Conservation (phyloP, 805 yeast species). For the Pichia scutulata region DNA sequence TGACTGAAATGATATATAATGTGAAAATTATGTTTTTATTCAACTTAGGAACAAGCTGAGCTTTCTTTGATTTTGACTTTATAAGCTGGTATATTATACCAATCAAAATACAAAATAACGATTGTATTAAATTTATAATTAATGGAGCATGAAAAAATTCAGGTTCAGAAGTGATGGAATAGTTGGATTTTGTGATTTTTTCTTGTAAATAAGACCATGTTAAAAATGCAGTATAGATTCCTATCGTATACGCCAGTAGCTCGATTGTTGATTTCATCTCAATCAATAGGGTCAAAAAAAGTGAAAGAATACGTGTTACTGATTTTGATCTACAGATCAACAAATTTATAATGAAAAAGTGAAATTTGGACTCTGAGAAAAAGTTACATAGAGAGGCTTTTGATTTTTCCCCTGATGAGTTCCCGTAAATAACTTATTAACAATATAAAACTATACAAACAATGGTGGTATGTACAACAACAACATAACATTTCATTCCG, state of each 20-base stretch:
- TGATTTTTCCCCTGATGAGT: too few relatives aligned
- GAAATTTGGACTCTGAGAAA: not conserved
- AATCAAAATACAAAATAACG: slow-evolving; percentile 58
- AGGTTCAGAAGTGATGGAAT: slow-evolving; percentile 34
- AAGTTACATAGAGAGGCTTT: not conserved
- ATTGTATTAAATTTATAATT: slow-evolving; percentile 69
- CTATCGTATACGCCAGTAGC: slow-evolving; percentile 36
- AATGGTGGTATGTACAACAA: slow-evolving; percentile 1
- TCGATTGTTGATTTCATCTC: not conserved
- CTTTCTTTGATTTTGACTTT: slow-evolving; percentile 16
- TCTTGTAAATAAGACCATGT: slow-evolving; percentile 94
- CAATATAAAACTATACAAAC: not conserved
- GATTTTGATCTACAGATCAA: too few relatives aligned
- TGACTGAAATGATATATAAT: slow-evolving; percentile 48
- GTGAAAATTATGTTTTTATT: slow-evolving; percentile 21
- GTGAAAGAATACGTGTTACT: not conserved
- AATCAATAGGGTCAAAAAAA: too few relatives aligned
- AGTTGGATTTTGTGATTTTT: slow-evolving; percentile 68
- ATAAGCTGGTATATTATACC: slow-evolving; percentile 53
- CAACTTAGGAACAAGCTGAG: slow-evolving; percentile 28
- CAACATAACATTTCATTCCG: too few relatives aligned
- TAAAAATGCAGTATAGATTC: slow-evolving; percentile 80
- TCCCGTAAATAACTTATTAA: too few relatives aligned
- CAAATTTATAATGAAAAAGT: not conserved
- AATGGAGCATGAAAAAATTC: slow-evolving; percentile 62